A percentile compares a stretch with the other conserved stretches of the same genome.
Evolutionary conservation across 768 basidiomycete genomes (phyloP).

Genomic region (Baorangia bicolor): DNA sequence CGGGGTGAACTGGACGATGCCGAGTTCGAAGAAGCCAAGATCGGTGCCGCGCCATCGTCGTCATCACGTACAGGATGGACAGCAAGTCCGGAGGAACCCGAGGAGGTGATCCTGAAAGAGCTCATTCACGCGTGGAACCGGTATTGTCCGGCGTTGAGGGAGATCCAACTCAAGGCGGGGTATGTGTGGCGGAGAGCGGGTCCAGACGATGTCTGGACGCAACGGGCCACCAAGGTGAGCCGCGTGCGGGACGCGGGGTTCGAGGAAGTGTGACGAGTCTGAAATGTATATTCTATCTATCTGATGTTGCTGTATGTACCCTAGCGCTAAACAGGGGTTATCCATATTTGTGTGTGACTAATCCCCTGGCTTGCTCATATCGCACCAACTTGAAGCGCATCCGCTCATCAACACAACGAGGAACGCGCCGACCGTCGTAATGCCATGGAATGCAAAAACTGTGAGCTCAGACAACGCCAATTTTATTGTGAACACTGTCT

Average conservation of each 20-base stretch:
- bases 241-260: conserved; percentile 16
- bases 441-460: conserved; percentile 74
- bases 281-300: not conserved
- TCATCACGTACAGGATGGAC: not conserved
- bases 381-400: too few species aligned
- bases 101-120: conserved; percentile 32
- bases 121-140: conserved; percentile 45
- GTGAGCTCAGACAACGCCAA: conserved; percentile 70
- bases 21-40: conserved; percentile 22
- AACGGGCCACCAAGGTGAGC: conserved; percentile 13
- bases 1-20: conserved; percentile 20
- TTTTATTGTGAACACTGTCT: conserved; percentile 72
- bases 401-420: too few species aligned
- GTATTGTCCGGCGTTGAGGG: conserved; percentile 37
- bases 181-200: conserved; percentile 40
- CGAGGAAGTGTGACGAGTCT: conserved; percentile 14
- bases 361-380: not conserved
- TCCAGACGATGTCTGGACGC: conserved; percentile 38
- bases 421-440: conserved; percentile 4
- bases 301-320: not conserved
- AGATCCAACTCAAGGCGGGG: conserved; percentile 42
- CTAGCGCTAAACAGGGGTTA: not conserved
- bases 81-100: conserved; percentile 12
- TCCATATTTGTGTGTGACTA: conserved; percentile 20
- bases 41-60: not conserved